Conservation (phyloP, 495 filamentous ascomycete genomes). For the Lentithecium fluviatile region DNA sequence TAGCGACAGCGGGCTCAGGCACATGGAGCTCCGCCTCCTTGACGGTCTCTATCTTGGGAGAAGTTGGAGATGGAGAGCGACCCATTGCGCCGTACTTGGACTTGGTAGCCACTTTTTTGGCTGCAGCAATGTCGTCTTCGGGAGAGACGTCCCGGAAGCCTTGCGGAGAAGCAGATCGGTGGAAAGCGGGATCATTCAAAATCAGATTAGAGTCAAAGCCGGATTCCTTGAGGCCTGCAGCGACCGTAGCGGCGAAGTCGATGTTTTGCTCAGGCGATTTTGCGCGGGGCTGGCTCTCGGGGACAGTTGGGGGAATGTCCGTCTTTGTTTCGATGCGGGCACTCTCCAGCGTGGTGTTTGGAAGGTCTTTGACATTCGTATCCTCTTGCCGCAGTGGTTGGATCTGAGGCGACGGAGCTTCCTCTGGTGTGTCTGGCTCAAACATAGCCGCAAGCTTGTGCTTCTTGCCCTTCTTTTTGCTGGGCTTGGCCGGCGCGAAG, state of each 20-base stretch:
- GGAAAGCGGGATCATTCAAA: constrained; percentile 28
- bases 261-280: constrained; percentile 25
- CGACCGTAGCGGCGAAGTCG: constrained; percentile 34
- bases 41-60: constrained; percentile 13
- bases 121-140: constrained; percentile 24
- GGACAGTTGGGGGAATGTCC: not conserved
- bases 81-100: constrained; percentile 15
- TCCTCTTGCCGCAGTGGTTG: not conserved
- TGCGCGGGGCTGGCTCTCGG: constrained; percentile 1
- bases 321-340: not conserved
- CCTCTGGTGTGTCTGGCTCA: constrained; percentile 2
- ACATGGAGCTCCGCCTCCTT: not conserved
- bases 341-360: not conserved
- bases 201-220: constrained; percentile 32
- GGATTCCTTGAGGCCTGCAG: constrained; percentile 31
- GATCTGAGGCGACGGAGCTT: not conserved
- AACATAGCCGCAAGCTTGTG: constrained; percentile 27
- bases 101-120: constrained; percentile 17
- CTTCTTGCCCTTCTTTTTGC: constrained; percentile 21
- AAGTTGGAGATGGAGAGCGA: constrained; percentile 19
- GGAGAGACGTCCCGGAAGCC: constrained; percentile 24
- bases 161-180: constrained; percentile 19
- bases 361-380: not conserved
- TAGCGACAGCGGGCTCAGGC: not conserved
- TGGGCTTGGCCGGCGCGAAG: not conserved